Percentiles rank a stretch among this genome's conserved stretches.
phyloP scores from a whole-genome alignment of 208 protist species.

The Sergeia podlipaevii region DNA sequence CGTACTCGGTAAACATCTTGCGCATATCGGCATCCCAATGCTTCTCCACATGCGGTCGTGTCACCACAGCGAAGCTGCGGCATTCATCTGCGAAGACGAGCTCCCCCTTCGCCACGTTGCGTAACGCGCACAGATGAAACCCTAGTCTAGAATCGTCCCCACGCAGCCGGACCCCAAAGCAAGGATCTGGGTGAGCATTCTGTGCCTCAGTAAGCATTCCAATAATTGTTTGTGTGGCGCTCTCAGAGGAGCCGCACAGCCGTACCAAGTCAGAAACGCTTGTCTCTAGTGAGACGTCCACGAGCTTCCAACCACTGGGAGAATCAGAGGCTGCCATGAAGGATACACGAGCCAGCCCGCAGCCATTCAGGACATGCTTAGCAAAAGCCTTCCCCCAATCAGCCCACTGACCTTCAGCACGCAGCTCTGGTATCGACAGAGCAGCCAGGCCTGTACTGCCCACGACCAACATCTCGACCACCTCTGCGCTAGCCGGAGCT shows the following conservation, averaged over 20 bases:
- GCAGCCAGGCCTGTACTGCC: background rate
- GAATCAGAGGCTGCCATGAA: slow-evolving; percentile 11
- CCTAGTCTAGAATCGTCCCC: slow-evolving; percentile 42
- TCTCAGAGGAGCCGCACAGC: background rate
- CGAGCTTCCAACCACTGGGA: background rate
- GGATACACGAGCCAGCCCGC: slow-evolving; percentile 18
- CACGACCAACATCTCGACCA: slow-evolving; percentile 11
- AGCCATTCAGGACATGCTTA: slow-evolving; percentile 25
- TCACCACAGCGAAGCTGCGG: slow-evolving; percentile 70
- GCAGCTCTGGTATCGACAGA: background rate
- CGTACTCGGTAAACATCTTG: slow-evolving; percentile 76
- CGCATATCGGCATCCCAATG: slow-evolving; percentile 46
- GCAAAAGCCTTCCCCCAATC: background rate
- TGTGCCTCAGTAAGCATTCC: slow-evolving; percentile 14
- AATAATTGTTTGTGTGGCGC: background rate
- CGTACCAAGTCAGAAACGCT: background rate
- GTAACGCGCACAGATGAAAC: slow-evolving; percentile 57
- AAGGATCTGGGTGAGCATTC: slow-evolving; percentile 9
- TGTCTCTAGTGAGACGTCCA: background rate
- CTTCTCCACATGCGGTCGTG: slow-evolving; percentile 50
- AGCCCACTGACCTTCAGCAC: background rate
- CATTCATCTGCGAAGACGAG: slow-evolving; percentile 80
- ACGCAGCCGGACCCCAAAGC: slow-evolving; percentile 30
- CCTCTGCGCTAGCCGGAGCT: background rate
- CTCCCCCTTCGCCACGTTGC: slow-evolving; percentile 39